Conservation (phyloP, 2,329 filamentous ascomycete genomes). For the Colletotrichum sp. region DNA sequence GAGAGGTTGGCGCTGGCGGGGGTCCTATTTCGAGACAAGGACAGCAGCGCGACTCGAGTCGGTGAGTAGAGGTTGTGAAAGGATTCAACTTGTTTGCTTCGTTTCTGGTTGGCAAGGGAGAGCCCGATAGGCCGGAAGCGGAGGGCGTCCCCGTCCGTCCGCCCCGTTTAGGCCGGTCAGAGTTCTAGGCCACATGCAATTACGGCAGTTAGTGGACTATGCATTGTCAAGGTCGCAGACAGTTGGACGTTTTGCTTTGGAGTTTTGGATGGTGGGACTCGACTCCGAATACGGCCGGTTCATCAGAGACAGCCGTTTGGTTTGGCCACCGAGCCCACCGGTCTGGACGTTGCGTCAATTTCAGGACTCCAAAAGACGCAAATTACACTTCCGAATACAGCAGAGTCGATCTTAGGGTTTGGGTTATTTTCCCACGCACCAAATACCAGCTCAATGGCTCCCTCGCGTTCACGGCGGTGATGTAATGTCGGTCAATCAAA, state of each 20-base stretch:
- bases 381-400: not conserved
- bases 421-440: not conserved
- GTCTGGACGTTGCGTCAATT: conserved; percentile 6
- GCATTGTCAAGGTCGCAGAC: not conserved
- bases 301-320: not conserved
- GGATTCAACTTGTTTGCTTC: not conserved
- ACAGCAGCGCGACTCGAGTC: conserved; percentile 3
- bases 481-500: conserved; percentile 7
- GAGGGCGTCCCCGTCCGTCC: not conserved
- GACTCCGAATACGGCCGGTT: conserved; percentile 12
- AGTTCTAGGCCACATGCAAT: not conserved
- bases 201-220: conserved; percentile 1
- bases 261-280: not conserved
- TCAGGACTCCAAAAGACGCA: not conserved
- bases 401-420: not conserved
- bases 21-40: not conserved
- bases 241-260: not conserved
- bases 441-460: conserved; percentile 1
- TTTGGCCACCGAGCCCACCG: not conserved
- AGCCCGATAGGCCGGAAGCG: not conserved
- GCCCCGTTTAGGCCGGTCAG: not conserved
- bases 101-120: conserved; percentile 5
- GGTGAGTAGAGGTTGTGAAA: conserved; percentile 2
- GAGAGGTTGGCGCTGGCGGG: conserved; percentile 8
- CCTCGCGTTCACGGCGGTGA: conserved; percentile 2